Evolutionary conservation across 306 rosid species (phyloP).

Genomic region (Gillenia trifoliata): DNA sequence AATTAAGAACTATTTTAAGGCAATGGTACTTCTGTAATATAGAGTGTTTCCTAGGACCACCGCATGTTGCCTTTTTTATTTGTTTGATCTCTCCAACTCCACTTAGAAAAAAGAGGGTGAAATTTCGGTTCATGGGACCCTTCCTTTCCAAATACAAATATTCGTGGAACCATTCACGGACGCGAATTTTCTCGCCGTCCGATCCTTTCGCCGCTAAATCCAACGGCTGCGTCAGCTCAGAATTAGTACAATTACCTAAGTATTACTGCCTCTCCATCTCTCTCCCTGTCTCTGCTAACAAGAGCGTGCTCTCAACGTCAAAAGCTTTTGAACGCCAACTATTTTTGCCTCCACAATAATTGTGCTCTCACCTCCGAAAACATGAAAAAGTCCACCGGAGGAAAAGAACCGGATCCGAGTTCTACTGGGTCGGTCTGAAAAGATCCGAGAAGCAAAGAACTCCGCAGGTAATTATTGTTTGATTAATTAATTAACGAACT

Average conservation of each 20-base stretch:
- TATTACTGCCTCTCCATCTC: neutral
- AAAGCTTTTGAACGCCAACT: conserved; percentile 16
- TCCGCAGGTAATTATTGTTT: neutral
- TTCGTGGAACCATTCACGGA: conserved; percentile 19
- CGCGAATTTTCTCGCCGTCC: conserved; percentile 1
- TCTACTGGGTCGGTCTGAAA: conserved; percentile 5
- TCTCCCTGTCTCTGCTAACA: neutral
- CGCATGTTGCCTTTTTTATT: neutral
- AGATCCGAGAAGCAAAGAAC: conserved; percentile 14
- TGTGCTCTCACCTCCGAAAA: neutral
- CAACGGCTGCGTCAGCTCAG: neutral
- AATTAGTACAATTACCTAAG: neutral
- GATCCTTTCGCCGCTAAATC: conserved; percentile 18
- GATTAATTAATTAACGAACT: neutral
- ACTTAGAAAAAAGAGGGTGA: neutral
- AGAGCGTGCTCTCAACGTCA: conserved; percentile 12
- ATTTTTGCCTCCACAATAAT: conserved; percentile 31
- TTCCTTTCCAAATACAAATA: conserved; percentile 1
- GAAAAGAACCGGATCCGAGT: conserved; percentile 6
- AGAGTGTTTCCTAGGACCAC: conserved; percentile 18
- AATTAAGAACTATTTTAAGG: neutral
- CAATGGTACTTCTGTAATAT: conserved; percentile 15
- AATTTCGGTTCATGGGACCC: conserved; percentile 18
- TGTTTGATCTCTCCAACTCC: neutral
- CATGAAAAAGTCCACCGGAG: neutral